Base-by-base conservation (phyloP, 306 rosid genomes). In the Cicer judaicum region DNA sequence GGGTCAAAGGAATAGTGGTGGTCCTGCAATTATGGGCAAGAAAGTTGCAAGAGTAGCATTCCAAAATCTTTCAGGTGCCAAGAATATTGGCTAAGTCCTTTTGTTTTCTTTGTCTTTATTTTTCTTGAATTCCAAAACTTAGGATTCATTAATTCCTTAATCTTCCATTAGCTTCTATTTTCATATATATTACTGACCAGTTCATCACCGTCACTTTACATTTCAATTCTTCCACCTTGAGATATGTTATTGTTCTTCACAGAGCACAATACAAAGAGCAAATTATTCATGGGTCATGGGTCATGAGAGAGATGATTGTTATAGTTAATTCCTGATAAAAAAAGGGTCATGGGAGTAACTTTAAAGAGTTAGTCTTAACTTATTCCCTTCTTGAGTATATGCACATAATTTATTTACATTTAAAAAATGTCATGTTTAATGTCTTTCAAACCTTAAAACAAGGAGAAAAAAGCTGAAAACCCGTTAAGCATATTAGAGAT, bases 21-120 rank as follows among this genome's bases (percentile, higher is more conserved):
- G 98, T 79, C 98, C 98, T 18, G 98, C 96, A 7, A 86, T 93
- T 75, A 93, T 87, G 95, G 87, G 88, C 63, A 89, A 81, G 56
- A 91, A 83, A 78, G 98, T 93, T 80, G 93, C 89, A 46, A 95
- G 98, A 18, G 98, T 93, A 48, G 98, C 98, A 69, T 93, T 93
- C 80, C 98, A 93, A 85, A 93, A 93, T 79, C 98, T 93, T 78
- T 87, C 98, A n/a, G 95, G 95, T 67, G 96, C 96, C 47, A 95
- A 93, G 83, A 93, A 93, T 81, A 93, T 93, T 70, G 98, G 98
- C 96, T 85, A 78, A 75, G 94, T 66, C 52, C 44, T 57, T 61
- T 64, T 14, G n/a, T 49, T 77, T 72, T 62, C 18, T 16, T 42
- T 36, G 7, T 63, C 66, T 44, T 83, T 21, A 10, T 74, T 19